A percentile compares a stretch with the other conserved stretches of the same genome.
Conservation (phyloP, 2,329 filamentous ascomycete genomes). For the Pestalotiopsis sp. region DNA sequence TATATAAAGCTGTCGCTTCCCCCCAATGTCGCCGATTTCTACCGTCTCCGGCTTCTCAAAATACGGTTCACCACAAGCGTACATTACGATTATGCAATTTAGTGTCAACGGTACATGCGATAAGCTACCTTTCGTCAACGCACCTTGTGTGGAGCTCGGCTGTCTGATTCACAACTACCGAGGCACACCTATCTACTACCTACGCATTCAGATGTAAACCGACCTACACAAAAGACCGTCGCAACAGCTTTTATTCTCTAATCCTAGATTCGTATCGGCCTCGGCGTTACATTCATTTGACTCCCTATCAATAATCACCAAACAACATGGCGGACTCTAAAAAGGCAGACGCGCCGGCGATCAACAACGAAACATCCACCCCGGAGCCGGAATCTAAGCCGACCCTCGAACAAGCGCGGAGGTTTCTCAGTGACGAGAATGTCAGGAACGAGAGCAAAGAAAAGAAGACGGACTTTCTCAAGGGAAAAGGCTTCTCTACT, state of each 20-base stretch:
- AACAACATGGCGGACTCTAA: background rate
- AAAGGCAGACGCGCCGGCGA: background rate
- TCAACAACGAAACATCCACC: background rate
- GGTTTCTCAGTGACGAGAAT: constrained; percentile 75
- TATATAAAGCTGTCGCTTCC: too few species aligned
- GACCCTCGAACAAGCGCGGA: constrained; percentile 67
- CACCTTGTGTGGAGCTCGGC: background rate
- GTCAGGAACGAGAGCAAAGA: constrained; percentile 71
- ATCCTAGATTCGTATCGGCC: background rate
- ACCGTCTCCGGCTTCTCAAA: too few species aligned
- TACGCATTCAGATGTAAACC: background rate
- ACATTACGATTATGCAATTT: background rate
- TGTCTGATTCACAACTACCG: background rate
- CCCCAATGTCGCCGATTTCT: too few species aligned
- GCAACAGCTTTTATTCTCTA: background rate
- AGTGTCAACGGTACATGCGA: background rate
- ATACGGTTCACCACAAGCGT: background rate
- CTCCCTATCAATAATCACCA: background rate
- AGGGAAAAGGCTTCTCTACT: constrained; percentile 71
- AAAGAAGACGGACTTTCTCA: constrained; percentile 76
- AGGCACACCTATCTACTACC: background rate
- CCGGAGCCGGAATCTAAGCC: constrained; percentile 20
- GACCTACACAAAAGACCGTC: background rate
- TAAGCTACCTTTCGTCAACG: background rate
- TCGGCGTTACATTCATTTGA: background rate